These are phyloP conservation scores for Trichophyton verrucosum DNA, from an alignment of 2,329 filamentous ascomycete genomes.

Conservation along the genomic window DNA sequence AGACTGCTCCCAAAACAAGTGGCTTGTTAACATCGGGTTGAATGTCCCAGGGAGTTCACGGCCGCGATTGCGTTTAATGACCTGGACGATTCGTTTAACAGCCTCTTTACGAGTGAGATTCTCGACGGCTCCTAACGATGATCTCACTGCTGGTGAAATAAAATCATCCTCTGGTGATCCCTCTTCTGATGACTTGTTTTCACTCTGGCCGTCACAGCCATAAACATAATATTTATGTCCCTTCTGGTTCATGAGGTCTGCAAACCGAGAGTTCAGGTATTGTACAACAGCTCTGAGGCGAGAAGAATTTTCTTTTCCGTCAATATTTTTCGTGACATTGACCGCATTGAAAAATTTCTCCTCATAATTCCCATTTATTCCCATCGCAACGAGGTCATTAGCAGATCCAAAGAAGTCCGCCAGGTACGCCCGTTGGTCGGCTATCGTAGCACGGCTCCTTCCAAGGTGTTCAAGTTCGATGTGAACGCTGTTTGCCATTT, in stretches of 20 bases:
- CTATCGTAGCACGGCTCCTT: conserved; percentile 9
- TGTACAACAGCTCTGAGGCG: conserved; percentile 24
- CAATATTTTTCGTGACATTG: neutral
- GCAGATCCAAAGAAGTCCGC: conserved; percentile 28
- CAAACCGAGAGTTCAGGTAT: conserved; percentile 22
- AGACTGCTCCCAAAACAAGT: conserved; percentile 50
- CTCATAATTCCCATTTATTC: conserved; percentile 24
- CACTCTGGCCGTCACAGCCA: conserved; percentile 9
- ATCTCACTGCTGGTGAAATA: no score
- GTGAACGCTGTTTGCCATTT: neutral
- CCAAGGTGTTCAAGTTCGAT: conserved; percentile 31
- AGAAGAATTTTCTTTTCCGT: neutral
- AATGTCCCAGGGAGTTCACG: conserved; percentile 49
- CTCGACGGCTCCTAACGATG: conserved; percentile 8
- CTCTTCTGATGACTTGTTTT: no score
- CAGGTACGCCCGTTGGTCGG: conserved; percentile 38
- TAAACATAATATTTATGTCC: conserved; percentile 34
- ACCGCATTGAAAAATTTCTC: conserved; percentile 22
- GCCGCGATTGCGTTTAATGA: conserved; percentile 34
- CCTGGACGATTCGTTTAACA: conserved; percentile 28
- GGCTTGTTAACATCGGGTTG: conserved; percentile 45
- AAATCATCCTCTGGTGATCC: neutral
- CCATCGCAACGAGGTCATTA: conserved; percentile 24
- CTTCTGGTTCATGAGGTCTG: conserved; percentile 28
- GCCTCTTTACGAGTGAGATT: conserved; percentile 23